These are phyloP conservation scores for Aspergillus japonicus DNA, from an alignment of 2,329 filamentous ascomycete genomes.

Conservation along the genomic window DNA sequence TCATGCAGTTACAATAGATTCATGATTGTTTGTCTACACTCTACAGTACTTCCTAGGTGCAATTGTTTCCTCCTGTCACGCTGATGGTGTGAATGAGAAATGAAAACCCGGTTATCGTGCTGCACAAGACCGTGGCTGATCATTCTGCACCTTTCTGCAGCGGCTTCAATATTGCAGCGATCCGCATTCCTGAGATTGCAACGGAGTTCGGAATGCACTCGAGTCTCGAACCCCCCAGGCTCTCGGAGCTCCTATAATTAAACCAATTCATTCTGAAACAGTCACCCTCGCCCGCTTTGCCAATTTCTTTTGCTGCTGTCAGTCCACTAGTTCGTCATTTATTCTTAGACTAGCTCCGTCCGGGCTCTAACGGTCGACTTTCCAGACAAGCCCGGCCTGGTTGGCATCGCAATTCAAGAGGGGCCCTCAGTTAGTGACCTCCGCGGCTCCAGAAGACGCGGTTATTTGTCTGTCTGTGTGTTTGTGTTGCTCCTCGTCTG, in stretches of 20 bases:
- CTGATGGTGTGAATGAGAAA: no score
- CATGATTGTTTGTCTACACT: no score
- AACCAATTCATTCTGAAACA: slow-evolving; percentile 8
- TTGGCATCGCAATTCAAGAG: not conserved
- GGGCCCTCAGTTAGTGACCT: not conserved
- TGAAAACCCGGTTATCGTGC: not conserved
- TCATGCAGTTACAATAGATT: not conserved
- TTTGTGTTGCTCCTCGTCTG: not conserved
- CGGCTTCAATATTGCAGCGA: not conserved
- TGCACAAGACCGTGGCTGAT: not conserved
- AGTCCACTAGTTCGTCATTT: not conserved
- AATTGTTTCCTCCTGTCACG: no score
- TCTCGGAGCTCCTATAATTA: not conserved
- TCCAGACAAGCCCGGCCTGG: not conserved
- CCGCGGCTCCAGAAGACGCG: not conserved
- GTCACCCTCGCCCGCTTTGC: not conserved
- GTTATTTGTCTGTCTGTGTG: not conserved
- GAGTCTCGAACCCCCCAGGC: not conserved
- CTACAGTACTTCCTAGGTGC: no score
- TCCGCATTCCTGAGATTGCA: not conserved
- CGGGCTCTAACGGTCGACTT: not conserved
- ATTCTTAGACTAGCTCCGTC: not conserved
- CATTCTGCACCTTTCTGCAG: no score
- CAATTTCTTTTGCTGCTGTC: slow-evolving; percentile 1
- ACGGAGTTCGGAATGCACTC: slow-evolving; percentile 2